Base-by-base conservation (phyloP, 768 basidiomycete genomes). In the Lentinula guzmanii region DNA sequence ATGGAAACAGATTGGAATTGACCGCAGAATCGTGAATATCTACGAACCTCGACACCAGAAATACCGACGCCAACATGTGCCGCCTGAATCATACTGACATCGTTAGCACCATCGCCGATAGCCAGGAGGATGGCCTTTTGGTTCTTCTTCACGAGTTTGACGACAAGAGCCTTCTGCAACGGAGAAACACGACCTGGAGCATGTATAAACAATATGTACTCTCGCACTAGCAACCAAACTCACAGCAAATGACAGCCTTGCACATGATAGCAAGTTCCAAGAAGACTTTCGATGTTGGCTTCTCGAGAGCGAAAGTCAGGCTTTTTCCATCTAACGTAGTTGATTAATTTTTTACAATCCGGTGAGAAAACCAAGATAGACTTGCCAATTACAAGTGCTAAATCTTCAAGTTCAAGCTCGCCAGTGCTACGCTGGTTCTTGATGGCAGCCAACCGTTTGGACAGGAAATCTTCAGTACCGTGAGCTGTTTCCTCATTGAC, bases 81-180 rank as follows among this genome's bases (percentile, higher is more conserved):
- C 39, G 96, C 96, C 71, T 98, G 96, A 62, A 98, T 98, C 96
- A 98, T 98, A 70, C 93, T 93, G 66, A 98, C 96, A 72, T 98
- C 96, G 72, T 98, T 98, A 1, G 96, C 96, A 54, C 96, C 96
- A 65, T 98, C 96, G 21, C 96, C 96, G 55, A 98, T 98, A 3
- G 96, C 96, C 8, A 98, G 83, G n/a, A 97, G 79, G 58, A 97
- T 93, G 6, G 94, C 82, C 61, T 93, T 93, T 67, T 89, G 86
- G 71, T 96, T 95, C 74, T 95, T 95, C 81, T 98, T 98, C 60
- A 98, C 96, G n/a, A 98, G 85, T 74, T 98, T 98, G 65, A 98
- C 96, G 4, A 98, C 95, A 42, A 97, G 82, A 0, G 96, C 96
- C 72, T 98, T 99, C 72, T 99, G 97, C 50, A 98, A 74, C 5